Base-by-base conservation (phyloP, 805 yeast species). In the Metschnikowia chrysomelidarum region DNA sequence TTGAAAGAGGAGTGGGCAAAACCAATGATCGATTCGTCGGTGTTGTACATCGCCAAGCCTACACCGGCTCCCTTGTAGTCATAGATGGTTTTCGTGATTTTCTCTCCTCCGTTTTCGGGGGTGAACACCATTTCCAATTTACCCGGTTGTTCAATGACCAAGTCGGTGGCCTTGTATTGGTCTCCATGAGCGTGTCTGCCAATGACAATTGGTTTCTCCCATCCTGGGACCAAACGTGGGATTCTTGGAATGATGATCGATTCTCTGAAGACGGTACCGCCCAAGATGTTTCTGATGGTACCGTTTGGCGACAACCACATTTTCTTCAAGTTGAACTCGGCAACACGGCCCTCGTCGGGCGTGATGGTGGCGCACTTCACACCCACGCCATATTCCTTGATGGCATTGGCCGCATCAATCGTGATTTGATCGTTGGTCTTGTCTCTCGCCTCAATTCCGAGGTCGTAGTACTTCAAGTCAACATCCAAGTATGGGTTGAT, bases 251-350 rank as follows among this genome's bases (percentile, higher is more conserved):
- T 87, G 35, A 91, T 87, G 60, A 91, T 91, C 44, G 97, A 96
- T 67, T 89, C 98, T 57, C 98, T 78, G 75, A 91, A 91, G 29
- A 91, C 96, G 19, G 97, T 91, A 41, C 98, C 98, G 32, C 96
- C 96, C 42, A 91, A 71, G 44, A 91, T 82, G 70, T 91, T 91
- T 68, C 98, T 82, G 60, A 91, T 86, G 32, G 98, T 91, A 42
- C 98, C 98, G 65, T 91, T 91, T 46, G 98, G 98, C 11, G 96
- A 87, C 41, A 83, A 74, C 97, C 97, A 91, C 98, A 91, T 91
- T 63, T 88, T 84, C 70, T 91, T 88, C 62, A 91, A 75, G 38
- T 75, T 69, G 64, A 87, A 91, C 64, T 91, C 98, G 62, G 85
- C 71, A 34, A 91, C 97, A 55, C 98, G 80, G 30, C 87, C 93